These are phyloP conservation scores for Colletotrichum somersetense DNA, from an alignment of 2,329 filamentous ascomycete species.

Conservation along the genomic window DNA sequence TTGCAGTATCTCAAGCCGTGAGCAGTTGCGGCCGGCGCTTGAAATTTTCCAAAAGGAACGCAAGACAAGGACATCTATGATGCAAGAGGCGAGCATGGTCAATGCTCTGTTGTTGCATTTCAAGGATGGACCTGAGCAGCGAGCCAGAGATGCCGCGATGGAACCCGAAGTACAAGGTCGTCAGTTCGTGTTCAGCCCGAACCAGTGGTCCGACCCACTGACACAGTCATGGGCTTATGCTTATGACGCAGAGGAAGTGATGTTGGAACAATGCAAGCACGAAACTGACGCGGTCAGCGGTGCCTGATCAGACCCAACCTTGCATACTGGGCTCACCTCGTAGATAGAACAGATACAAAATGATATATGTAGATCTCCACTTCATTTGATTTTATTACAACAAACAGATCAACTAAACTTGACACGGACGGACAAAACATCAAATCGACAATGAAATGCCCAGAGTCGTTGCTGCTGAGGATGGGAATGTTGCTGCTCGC, in stretches of 20 bases:
- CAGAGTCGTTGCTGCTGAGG: not conserved
- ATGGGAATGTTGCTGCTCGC: not conserved
- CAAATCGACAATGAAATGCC: not conserved
- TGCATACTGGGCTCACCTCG: not conserved
- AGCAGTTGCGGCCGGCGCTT: constrained; percentile 50
- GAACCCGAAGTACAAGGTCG: constrained; percentile 53
- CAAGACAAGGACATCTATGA: constrained; percentile 68
- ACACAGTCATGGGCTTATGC: constrained; percentile 63
- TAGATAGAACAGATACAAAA: not conserved
- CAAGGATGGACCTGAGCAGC: constrained; percentile 56
- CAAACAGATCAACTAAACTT: accelerated
- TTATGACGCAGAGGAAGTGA: constrained; percentile 58
- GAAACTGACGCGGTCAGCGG: not conserved
- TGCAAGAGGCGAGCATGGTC: constrained; percentile 69
- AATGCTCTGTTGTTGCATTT: constrained; percentile 64
- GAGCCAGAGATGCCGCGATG: constrained; percentile 58
- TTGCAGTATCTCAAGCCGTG: constrained; percentile 55
- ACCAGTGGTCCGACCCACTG: constrained; percentile 62
- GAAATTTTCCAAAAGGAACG: constrained; percentile 68
- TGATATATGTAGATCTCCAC: not conserved
- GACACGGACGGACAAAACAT: not conserved
- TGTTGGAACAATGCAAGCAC: constrained; percentile 49
- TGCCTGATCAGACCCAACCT: not conserved
- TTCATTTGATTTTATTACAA: not conserved
- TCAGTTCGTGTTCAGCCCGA: constrained; percentile 55